A percentile compares a stretch with the other conserved stretches of the same genome.
phyloP scores from a whole-genome alignment of 108 stramenopile genomes.

The Cylindrotheca closterium region DNA sequence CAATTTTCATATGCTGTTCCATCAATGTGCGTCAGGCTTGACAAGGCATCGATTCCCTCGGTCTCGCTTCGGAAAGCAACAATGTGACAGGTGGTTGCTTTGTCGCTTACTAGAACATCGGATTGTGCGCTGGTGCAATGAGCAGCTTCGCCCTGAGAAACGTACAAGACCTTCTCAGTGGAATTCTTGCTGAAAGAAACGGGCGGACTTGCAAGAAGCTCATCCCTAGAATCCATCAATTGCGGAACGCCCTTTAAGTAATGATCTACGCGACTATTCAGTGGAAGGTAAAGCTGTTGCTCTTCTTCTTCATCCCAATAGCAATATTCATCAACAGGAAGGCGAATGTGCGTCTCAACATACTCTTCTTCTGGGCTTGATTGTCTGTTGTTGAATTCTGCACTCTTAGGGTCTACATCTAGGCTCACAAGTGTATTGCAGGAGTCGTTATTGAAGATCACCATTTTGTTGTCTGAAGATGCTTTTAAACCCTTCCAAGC shows the following conservation, averaged over 20 bases:
- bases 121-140: conserved; percentile 34
- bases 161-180: conserved; percentile 39
- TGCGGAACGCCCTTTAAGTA: conserved; percentile 10
- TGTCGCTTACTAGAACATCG: conserved; percentile 62
- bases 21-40: conserved; percentile 73
- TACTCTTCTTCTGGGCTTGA: not conserved
- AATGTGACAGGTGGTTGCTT: conserved; percentile 87
- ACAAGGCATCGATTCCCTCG: conserved; percentile 21
- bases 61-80: conserved; percentile 62
- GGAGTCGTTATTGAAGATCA: conserved; percentile 43
- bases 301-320: not conserved
- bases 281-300: conserved; percentile 11
- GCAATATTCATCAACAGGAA: conserved; percentile 10
- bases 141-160: conserved; percentile 53
- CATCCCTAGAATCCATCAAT: conserved; percentile 13
- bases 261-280: conserved; percentile 11
- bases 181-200: conserved; percentile 2
- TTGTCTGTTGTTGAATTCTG: not conserved
- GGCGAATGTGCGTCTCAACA: not conserved
- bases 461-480: conserved; percentile 45
- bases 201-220: conserved; percentile 9
- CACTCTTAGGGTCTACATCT: conserved; percentile 9
- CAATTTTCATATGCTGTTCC: conserved; percentile 54
- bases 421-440: conserved; percentile 44
- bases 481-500: no score